Percentiles rank a stretch among this genome's conserved stretches.
Conservation (phyloP, 2,329 filamentous ascomycete genomes). For the Colletotrichum neosansevieriae region DNA sequence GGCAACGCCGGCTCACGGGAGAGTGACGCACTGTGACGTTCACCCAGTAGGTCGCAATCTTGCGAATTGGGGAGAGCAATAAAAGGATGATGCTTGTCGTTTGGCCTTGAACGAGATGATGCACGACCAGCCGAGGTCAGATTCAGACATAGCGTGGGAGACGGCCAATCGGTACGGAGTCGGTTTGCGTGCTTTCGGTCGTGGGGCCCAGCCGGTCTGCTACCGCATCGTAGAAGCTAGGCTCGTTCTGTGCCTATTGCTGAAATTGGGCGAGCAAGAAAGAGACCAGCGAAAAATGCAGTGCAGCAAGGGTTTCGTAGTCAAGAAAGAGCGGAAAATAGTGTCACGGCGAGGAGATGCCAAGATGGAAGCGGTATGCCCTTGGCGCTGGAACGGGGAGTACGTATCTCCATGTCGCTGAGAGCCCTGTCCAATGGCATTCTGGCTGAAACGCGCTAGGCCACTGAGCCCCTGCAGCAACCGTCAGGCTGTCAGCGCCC, state of each 20-base stretch:
- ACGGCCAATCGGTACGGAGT: conserved; percentile 21
- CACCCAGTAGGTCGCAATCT: conserved; percentile 3
- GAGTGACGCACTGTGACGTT: conserved; percentile 1
- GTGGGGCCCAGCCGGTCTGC: conserved; percentile 1
- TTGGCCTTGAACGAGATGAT: conserved; percentile 14
- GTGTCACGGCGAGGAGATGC: background rate
- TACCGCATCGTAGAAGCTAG: background rate
- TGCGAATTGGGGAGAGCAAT: conserved; percentile 34
- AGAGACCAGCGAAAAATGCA: conserved; percentile 6
- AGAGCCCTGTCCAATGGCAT: conserved; percentile 27
- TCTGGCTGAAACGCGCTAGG: conserved; percentile 36
- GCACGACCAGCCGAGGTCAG: conserved; percentile 13
- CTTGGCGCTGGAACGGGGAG: conserved; percentile 12
- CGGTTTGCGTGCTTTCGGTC: conserved; percentile 22
- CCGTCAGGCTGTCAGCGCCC: background rate
- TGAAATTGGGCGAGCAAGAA: conserved; percentile 28
- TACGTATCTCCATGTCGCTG: conserved; percentile 3
- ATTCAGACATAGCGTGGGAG: conserved; percentile 26
- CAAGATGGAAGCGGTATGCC: background rate
- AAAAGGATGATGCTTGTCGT: conserved; percentile 22
- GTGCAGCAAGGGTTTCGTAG: conserved; percentile 17
- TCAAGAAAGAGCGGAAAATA: background rate
- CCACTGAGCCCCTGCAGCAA: conserved; percentile 30
- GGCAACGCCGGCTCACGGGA: conserved; percentile 9
- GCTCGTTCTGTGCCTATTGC: conserved; percentile 6